phyloP scores from a whole-genome alignment of 139 green algal genomes.

The Tetradesmus lagerheimii region DNA sequence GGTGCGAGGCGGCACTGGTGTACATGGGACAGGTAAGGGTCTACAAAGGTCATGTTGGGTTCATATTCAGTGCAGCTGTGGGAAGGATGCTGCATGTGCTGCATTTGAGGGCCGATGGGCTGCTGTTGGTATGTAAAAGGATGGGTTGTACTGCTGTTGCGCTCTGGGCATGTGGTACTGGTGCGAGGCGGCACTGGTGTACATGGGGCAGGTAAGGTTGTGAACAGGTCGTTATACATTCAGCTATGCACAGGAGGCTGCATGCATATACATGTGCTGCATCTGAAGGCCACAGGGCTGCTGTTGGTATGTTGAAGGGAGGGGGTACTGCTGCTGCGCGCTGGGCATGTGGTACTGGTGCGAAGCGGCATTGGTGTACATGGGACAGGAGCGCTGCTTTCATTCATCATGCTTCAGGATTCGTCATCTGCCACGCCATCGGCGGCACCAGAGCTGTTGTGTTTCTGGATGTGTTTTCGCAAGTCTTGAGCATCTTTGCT shows the following conservation, averaged over 20 bases:
- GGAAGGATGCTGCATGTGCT: constrained; percentile 67
- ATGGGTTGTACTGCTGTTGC: constrained; percentile 21
- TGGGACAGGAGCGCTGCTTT: constrained; percentile 55
- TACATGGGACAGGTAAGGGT: constrained; percentile 51
- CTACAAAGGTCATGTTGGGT: not conserved
- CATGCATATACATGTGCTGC: too few relatives aligned
- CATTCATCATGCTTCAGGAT: too few relatives aligned
- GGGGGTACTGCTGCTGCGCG: constrained; percentile 12
- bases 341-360: constrained; percentile 33
- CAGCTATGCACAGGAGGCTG: constrained; percentile 50
- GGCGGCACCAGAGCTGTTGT: not conserved
- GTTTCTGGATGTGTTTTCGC: too few relatives aligned
- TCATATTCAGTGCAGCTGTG: not conserved
- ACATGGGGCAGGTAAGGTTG: constrained; percentile 50
- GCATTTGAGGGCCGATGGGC: too few relatives aligned
- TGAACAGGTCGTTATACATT: not conserved
- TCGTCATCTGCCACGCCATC: too few relatives aligned
- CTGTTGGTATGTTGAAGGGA: constrained; percentile 52
- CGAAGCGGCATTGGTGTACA: constrained; percentile 49
- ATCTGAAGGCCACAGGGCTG: too few relatives aligned
- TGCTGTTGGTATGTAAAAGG: constrained; percentile 52
- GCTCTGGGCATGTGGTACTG: constrained; percentile 43
- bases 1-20: constrained; percentile 47
- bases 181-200: constrained; percentile 45
- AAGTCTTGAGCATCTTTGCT: not conserved